Conservation (phyloP, 805 yeast genomes). For the Candida manassasensis region DNA sequence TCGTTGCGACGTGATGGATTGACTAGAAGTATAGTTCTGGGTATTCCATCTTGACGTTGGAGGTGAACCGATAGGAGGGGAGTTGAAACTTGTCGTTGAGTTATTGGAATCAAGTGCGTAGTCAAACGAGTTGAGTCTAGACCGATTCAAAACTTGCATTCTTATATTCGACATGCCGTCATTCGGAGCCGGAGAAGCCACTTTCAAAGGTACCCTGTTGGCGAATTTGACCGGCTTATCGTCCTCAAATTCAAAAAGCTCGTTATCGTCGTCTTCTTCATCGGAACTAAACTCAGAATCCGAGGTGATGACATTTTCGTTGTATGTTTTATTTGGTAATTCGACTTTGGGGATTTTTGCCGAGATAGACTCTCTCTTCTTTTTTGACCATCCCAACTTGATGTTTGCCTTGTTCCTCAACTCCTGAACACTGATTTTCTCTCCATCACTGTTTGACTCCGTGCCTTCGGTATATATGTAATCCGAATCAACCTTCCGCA, state of each 20-base stretch:
- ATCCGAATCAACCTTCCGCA: conserved; percentile 48
- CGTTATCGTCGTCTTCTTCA: conserved; percentile 5
- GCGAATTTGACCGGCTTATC: conserved; percentile 40
- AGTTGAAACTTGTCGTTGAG: conserved; percentile 28
- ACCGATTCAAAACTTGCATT: conserved; percentile 28
- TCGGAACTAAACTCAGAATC: conserved; percentile 1
- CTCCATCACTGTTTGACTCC: conserved; percentile 10
- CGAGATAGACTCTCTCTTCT: conserved; percentile 43
- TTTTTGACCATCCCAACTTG: conserved; percentile 39
- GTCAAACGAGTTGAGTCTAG: conserved; percentile 39
- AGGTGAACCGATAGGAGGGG: conserved; percentile 28
- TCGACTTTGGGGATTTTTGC: conserved; percentile 19
- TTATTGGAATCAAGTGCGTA: conserved; percentile 36
- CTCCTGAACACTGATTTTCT: conserved; percentile 25
- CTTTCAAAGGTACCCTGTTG: conserved; percentile 35
- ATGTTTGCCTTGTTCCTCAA: conserved; percentile 28
- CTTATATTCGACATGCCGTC: conserved; percentile 16
- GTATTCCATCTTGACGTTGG: conserved; percentile 8
- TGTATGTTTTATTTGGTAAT: not conserved
- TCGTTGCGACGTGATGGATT: not conserved
- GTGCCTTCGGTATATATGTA: conserved; percentile 45
- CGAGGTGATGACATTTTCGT: conserved; percentile 4
- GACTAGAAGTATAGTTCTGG: conserved; percentile 7
- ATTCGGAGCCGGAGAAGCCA: conserved; percentile 32
- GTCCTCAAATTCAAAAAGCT: conserved; percentile 26